These are phyloP conservation scores for Caloboletus firmus DNA, from an alignment of 1,284 basidiomycete genomes.

Conservation along the genomic window DNA sequence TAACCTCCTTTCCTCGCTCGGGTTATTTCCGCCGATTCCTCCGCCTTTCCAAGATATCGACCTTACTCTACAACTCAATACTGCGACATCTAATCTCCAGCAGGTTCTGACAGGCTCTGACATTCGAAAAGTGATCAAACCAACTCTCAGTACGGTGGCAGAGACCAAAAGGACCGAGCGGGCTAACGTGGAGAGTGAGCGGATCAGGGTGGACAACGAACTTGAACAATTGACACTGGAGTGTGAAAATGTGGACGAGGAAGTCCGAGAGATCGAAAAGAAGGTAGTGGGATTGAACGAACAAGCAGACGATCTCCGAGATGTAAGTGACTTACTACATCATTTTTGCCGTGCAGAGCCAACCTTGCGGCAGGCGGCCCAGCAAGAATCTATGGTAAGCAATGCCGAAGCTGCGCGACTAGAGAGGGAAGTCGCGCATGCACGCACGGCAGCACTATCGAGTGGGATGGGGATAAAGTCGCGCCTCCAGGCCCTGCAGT, in stretches of 20 bases:
- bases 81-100: slow-evolving; percentile 64
- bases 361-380: slow-evolving; percentile 55
- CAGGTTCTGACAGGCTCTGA: slow-evolving; percentile 64
- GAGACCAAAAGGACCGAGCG: slow-evolving; percentile 68
- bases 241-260: slow-evolving; percentile 75
- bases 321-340: slow-evolving; percentile 49
- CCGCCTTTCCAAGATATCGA: slow-evolving; percentile 69
- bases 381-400: slow-evolving; percentile 65
- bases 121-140: slow-evolving; percentile 68
- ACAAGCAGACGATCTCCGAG: slow-evolving; percentile 75
- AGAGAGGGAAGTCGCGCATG: slow-evolving; percentile 67
- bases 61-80: slow-evolving; percentile 73
- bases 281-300: slow-evolving; percentile 66
- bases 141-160: slow-evolving; percentile 66
- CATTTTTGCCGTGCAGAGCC: neutral
- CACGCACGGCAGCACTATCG: slow-evolving; percentile 69
- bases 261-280: slow-evolving; percentile 67
- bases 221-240: slow-evolving; percentile 74
- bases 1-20: slow-evolving; percentile 68
- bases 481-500: slow-evolving; percentile 67
- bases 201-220: slow-evolving; percentile 75
- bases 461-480: slow-evolving; percentile 77
- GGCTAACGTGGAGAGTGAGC: slow-evolving; percentile 68
- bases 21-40: slow-evolving; percentile 67
- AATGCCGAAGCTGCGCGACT: slow-evolving; percentile 61